Conservation (phyloP, 1,284 basidiomycete species). For the Phlebopus sp. region DNA sequence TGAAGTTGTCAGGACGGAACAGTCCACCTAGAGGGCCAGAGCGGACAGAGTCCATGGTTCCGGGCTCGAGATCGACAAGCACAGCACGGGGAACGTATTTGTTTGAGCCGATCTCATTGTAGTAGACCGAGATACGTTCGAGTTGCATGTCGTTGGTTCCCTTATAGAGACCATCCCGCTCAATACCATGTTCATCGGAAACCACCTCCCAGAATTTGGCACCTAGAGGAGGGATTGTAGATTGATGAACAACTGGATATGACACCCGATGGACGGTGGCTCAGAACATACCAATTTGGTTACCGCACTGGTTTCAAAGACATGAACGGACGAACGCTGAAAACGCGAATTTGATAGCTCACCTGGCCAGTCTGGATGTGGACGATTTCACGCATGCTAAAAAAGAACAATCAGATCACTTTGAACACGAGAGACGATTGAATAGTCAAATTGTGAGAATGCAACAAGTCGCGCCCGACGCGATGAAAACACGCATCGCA, state of each 20-base stretch:
- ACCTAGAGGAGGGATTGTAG: constrained; percentile 46
- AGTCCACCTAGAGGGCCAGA: constrained; percentile 81
- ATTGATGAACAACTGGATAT: constrained; percentile 8
- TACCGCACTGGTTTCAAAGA: constrained; percentile 73
- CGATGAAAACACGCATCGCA: constrained; percentile 15
- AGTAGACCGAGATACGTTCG: constrained; percentile 96
- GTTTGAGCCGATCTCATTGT: constrained; percentile 86
- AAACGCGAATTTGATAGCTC: constrained; percentile 22
- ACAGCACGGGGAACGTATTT: constrained; percentile 98
- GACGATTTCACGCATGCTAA: constrained; percentile 94
- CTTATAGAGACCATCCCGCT: constrained; percentile 88
- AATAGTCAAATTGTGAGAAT: constrained; percentile 45
- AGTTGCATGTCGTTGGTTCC: constrained; percentile 95
- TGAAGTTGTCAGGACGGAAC: constrained; percentile 96
- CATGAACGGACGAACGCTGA: constrained; percentile 13
- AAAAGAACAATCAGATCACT: constrained; percentile 31
- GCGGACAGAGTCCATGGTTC: constrained; percentile 94
- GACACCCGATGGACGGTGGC: constrained; percentile 11
- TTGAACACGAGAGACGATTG: constrained; percentile 14
- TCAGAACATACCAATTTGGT: constrained; percentile 82
- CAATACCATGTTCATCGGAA: constrained; percentile 97
- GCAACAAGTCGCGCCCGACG: constrained; percentile 28
- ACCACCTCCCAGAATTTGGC: constrained; percentile 99
- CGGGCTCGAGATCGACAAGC: constrained; percentile 92
- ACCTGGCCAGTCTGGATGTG: constrained; percentile 96